phyloP scores from a whole-genome alignment of 2,329 filamentous ascomycete species.

The Chaetomium globosum region DNA sequence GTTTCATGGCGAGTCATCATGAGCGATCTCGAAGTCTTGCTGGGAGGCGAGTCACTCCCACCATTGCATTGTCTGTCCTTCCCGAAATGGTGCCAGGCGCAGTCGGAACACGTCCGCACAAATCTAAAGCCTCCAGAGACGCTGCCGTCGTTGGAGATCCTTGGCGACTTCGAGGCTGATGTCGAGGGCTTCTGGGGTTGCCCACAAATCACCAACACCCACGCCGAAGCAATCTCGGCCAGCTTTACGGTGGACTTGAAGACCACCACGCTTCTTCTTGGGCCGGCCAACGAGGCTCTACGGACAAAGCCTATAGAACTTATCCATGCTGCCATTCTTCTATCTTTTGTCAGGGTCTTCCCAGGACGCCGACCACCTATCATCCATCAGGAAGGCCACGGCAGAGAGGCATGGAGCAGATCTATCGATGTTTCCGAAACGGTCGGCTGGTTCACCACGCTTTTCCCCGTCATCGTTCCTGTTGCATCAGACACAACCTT shows the following conservation, averaged over 20 bases:
- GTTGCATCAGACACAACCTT: constrained; percentile 1
- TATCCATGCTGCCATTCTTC: constrained; percentile 8
- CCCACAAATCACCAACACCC: constrained; percentile 7
- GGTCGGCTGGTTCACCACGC: constrained; percentile 8
- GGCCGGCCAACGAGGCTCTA: constrained; percentile 7
- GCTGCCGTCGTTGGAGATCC: constrained; percentile 2
- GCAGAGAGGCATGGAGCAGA: constrained; percentile 5
- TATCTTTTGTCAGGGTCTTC: constrained; percentile 1
- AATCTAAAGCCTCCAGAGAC: constrained; percentile 3
- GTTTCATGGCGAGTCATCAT: constrained; percentile 1
- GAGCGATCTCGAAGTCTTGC: constrained; percentile 5
- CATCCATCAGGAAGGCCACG: constrained; percentile 7
- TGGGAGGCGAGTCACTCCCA: constrained; percentile 4
- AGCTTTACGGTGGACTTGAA: constrained; percentile 1
- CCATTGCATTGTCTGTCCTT: constrained; percentile 5
- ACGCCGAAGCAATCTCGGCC: constrained; percentile 6
- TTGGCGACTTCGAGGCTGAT: constrained; percentile 1
- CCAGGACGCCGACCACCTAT: constrained; percentile 7
- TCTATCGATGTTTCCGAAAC: constrained; percentile 9
- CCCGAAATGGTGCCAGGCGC: constrained; percentile 5
- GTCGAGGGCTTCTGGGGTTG: constrained; percentile 6
- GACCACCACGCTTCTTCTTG: constrained; percentile 1
- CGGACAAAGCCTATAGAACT: constrained; percentile 5
- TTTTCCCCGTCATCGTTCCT: constrained; percentile 3
- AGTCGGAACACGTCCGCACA: constrained; percentile 5